Conservation (phyloP, 257 asterid genomes). For the Petunia axillaris region DNA sequence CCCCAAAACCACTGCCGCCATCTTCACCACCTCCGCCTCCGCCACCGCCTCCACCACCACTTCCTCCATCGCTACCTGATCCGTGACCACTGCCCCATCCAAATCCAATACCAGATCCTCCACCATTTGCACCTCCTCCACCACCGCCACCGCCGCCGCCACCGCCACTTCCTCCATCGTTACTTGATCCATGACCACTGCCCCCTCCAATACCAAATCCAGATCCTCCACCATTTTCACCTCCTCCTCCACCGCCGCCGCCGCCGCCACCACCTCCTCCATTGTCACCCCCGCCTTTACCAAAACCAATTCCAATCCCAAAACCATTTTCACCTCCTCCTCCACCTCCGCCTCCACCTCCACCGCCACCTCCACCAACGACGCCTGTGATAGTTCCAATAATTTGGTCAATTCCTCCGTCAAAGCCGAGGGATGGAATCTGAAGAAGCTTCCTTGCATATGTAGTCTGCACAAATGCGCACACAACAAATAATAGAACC, state of each 20-base stretch:
- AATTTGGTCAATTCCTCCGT: not conserved
- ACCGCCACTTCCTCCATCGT: not conserved
- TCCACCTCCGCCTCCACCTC: not conserved
- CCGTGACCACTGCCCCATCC: not conserved
- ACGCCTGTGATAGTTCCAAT: not conserved
- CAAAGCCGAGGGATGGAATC: not conserved
- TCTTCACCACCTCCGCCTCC: not conserved
- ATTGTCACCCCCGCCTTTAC: not conserved
- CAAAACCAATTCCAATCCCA: not conserved
- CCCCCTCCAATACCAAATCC: not conserved
- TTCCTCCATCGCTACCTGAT: not conserved
- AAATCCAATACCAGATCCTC: not conserved
- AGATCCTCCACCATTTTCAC: not conserved
- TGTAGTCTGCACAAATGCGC: not conserved
- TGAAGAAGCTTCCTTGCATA: not conserved
- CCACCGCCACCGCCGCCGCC: not conserved
- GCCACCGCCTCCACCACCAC: not conserved
- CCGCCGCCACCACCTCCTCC: not conserved
- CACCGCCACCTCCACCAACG: not conserved
- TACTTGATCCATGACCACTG: not conserved
- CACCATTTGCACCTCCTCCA: not conserved
- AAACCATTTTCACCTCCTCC: not conserved
- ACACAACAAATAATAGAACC: not conserved
- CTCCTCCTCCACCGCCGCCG: not conserved
- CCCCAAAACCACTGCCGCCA: not conserved